phyloP scores from a whole-genome alignment of 1,284 basidiomycete genomes.

The Tilletia caries region DNA sequence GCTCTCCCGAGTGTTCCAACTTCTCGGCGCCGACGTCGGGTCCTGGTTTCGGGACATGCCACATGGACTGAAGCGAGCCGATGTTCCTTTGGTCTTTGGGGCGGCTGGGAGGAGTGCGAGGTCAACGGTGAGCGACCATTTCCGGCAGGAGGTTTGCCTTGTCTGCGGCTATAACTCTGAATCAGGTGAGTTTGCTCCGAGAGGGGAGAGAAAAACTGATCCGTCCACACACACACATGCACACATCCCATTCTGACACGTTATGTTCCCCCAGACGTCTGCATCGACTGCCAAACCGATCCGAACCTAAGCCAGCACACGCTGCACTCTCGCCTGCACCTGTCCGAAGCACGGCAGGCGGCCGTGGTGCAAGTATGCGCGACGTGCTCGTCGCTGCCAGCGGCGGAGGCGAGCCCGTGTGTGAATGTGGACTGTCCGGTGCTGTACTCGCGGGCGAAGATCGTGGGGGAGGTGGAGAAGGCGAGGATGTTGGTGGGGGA shows the following conservation, averaged over 20 bases:
- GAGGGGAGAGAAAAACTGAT: no score
- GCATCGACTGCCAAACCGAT: constrained; percentile 30
- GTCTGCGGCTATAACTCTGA: constrained; percentile 64
- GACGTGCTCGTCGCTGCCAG: constrained; percentile 26
- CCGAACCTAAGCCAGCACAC: constrained; percentile 22
- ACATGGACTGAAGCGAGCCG: constrained; percentile 8
- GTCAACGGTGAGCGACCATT: constrained; percentile 70
- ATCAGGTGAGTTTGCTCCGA: constrained; percentile 51
- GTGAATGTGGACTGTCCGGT: constrained; percentile 45
- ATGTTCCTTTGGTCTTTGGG: constrained; percentile 11
- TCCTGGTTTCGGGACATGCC: constrained; percentile 89
- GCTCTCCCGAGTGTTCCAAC: constrained; percentile 81
- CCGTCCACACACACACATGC: no score
- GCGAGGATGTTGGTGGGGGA: background rate
- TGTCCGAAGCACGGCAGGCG: constrained; percentile 19
- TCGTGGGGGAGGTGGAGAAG: constrained; percentile 9
- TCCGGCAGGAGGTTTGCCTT: constrained; percentile 69
- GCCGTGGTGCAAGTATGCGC: constrained; percentile 37
- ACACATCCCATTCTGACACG: no score
- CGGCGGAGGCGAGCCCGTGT: constrained; percentile 28
- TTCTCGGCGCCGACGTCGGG: constrained; percentile 82
- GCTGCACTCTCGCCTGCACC: constrained; percentile 20
- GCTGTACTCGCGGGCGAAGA: constrained; percentile 33
- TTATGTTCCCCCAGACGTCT: no score
- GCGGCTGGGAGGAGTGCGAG: constrained; percentile 16